These are phyloP conservation scores for Alternaria solani DNA, from an alignment of 2,329 filamentous ascomycete species.

Conservation along the genomic window DNA sequence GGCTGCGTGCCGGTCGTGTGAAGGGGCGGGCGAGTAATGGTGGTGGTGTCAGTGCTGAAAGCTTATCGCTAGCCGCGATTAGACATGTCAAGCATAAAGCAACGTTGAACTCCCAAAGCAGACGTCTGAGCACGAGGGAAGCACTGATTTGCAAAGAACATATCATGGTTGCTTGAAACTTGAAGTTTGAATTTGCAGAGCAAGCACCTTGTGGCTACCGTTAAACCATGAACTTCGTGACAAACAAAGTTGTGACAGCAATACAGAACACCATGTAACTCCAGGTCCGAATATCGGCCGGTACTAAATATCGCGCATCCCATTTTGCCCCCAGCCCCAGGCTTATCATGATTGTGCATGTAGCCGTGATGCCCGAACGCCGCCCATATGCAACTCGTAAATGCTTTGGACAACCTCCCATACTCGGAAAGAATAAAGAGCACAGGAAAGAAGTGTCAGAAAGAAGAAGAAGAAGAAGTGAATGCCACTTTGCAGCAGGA, in stretches of 20 bases:
- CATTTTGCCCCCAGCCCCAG: not conserved
- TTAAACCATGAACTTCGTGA: not conserved
- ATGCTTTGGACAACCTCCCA: slow-evolving; percentile 24
- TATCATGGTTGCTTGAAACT: not conserved
- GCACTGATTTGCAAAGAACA: not conserved
- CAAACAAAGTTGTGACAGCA: not conserved
- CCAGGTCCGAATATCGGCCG: slow-evolving; percentile 10
- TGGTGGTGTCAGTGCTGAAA: slow-evolving; percentile 17
- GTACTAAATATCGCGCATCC: slow-evolving; percentile 7
- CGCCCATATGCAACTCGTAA: slow-evolving; percentile 39
- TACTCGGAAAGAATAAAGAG: slow-evolving; percentile 2
- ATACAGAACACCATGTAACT: slow-evolving; percentile 3
- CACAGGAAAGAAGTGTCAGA: not conserved
- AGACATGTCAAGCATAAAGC: slow-evolving; percentile 23
- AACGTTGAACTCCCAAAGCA: slow-evolving; percentile 26
- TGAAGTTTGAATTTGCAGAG: not conserved
- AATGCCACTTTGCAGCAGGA: not conserved
- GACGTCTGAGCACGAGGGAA: not conserved
- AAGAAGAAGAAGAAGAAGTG: not conserved
- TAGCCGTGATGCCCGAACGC: slow-evolving; percentile 29
- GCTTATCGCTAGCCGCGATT: slow-evolving; percentile 16
- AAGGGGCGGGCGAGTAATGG: not conserved
- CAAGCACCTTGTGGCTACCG: not conserved
- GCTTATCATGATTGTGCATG: slow-evolving; percentile 3
- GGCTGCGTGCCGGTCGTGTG: not conserved